These are phyloP conservation scores for Millerozyma miso DNA, from an alignment of 805 yeast genomes.

Conservation along the genomic window DNA sequence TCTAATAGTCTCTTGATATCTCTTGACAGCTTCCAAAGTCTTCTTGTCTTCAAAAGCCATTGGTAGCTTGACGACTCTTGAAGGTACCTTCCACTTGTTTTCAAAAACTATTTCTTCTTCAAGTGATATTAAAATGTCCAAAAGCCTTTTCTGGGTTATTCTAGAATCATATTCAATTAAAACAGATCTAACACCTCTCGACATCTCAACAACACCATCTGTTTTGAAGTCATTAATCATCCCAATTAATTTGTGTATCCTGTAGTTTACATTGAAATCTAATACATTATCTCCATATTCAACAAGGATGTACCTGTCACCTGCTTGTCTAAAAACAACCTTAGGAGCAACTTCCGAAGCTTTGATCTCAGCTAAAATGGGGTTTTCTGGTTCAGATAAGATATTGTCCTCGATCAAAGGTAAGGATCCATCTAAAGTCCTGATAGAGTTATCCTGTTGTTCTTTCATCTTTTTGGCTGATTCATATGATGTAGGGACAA, in stretches of 20 bases:
- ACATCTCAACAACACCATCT: conserved; percentile 87
- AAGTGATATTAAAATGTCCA: conserved; percentile 63
- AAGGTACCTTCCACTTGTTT: conserved; percentile 80
- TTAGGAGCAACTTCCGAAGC: conserved; percentile 54
- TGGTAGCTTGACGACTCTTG: conserved; percentile 80
- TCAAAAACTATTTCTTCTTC: conserved; percentile 72
- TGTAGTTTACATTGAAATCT: conserved; percentile 81
- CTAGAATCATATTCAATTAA: conserved; percentile 77
- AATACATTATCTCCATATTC: conserved; percentile 89
- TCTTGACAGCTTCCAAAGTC: conserved; percentile 82
- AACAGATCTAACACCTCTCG: conserved; percentile 95
- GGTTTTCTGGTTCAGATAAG: conserved; percentile 50
- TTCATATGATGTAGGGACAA: conserved; percentile 70
- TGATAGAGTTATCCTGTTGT: conserved; percentile 55
- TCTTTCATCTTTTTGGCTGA: conserved; percentile 62
- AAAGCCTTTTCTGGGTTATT: conserved; percentile 57
- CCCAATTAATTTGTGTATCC: conserved; percentile 78
- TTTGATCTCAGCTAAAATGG: conserved; percentile 57
- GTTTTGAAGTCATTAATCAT: conserved; percentile 63
- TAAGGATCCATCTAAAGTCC: conserved; percentile 40
- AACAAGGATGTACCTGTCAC: conserved; percentile 86
- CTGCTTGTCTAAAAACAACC: conserved; percentile 91
- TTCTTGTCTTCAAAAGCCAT: conserved; percentile 94
- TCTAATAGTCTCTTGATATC: conserved; percentile 92
- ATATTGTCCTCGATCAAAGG: conserved; percentile 21